phyloP scores from a whole-genome alignment of 192 early-diverging fungal species.

The Umbelopsis sp. region DNA sequence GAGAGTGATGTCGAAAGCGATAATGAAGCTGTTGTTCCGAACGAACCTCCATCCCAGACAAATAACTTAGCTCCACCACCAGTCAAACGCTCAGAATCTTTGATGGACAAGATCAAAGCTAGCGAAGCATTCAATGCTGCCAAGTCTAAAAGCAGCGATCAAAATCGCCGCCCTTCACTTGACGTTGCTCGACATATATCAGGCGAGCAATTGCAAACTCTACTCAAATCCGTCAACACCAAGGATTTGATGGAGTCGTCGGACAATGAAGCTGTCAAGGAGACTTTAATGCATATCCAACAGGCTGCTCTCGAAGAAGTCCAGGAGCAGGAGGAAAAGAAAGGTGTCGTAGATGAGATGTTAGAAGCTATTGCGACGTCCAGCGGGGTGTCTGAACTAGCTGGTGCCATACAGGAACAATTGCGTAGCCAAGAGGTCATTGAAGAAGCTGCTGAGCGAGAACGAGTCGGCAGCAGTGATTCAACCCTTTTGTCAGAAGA shows the following conservation, averaged over 20 bases:
- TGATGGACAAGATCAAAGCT: constrained; percentile 1
- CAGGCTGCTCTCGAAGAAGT: constrained; percentile 41
- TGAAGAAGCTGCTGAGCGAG: constrained; percentile 28
- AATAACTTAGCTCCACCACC: too few species aligned
- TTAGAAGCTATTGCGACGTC: constrained; percentile 31
- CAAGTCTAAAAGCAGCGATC: not conserved
- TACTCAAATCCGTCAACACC: not conserved
- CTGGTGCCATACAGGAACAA: constrained; percentile 34
- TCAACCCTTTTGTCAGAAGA: not conserved
- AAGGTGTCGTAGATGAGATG: constrained; percentile 37
- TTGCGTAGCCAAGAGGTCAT: constrained; percentile 36
- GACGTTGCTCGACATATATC: constrained; percentile 13
- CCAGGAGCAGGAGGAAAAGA: constrained; percentile 32
- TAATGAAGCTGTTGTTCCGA: too few species aligned
- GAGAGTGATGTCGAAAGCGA: too few species aligned
- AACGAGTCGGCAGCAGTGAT: not conserved
- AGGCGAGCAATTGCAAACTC: constrained; percentile 1
- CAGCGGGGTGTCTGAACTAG: constrained; percentile 29
- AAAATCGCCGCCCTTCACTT: not conserved
- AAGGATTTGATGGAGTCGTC: constrained; percentile 10
- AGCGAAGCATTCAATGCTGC: constrained; percentile 16
- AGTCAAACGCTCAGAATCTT: not conserved
- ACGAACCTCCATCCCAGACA: too few species aligned
- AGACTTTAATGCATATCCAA: constrained; percentile 33
- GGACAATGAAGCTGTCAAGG: constrained; percentile 14